Percentiles rank a stretch among this genome's conserved stretches.
These are phyloP conservation scores for Trypanosoma theileri DNA, from an alignment of 208 protist genomes.

Conservation along the genomic window DNA sequence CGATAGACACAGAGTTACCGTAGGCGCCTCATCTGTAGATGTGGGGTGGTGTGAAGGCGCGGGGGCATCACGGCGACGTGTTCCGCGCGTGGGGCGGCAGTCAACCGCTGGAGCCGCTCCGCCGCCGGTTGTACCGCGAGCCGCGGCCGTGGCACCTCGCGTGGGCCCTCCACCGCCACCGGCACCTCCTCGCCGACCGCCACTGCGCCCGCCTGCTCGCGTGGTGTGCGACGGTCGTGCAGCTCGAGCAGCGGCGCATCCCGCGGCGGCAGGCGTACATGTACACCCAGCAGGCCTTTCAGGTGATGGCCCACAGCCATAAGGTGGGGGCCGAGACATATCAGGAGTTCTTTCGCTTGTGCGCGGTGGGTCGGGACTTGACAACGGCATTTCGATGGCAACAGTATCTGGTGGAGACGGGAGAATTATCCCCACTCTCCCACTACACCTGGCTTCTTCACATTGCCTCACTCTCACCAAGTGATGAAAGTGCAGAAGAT, in stretches of 20 bases:
- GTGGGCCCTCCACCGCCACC: slow-evolving; percentile 65
- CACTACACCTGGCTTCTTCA: slow-evolving; percentile 75
- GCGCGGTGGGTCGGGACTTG: slow-evolving; percentile 72
- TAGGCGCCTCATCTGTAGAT: slow-evolving; percentile 28
- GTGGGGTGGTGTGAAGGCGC: slow-evolving; percentile 86
- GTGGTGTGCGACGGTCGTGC: slow-evolving; percentile 74
- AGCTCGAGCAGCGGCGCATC: slow-evolving; percentile 37
- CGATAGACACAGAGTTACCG: no score
- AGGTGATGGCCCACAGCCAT: slow-evolving; percentile 68
- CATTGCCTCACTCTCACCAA: slow-evolving; percentile 56
- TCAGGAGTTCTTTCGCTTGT: slow-evolving; percentile 79
- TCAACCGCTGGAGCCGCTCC: slow-evolving; percentile 61
- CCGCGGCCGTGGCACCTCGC: slow-evolving; percentile 83
- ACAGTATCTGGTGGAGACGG: slow-evolving; percentile 76
- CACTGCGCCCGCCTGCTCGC: slow-evolving; percentile 75
- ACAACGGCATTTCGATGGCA: slow-evolving; percentile 84
- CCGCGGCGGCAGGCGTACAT: slow-evolving; percentile 69
- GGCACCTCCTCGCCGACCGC: slow-evolving; percentile 76
- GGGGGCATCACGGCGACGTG: slow-evolving; percentile 63
- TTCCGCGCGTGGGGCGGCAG: slow-evolving; percentile 76
- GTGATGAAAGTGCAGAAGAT: slow-evolving; percentile 72
- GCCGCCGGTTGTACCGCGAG: slow-evolving; percentile 62
- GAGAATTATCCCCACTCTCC: slow-evolving; percentile 31
- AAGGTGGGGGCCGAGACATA: slow-evolving; percentile 62
- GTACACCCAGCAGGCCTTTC: slow-evolving; percentile 80